A percentile compares a stretch with the other conserved stretches of the same genome.
These are phyloP conservation scores for Tephrocybe rancida DNA, from an alignment of 768 basidiomycete species.

Conservation along the genomic window DNA sequence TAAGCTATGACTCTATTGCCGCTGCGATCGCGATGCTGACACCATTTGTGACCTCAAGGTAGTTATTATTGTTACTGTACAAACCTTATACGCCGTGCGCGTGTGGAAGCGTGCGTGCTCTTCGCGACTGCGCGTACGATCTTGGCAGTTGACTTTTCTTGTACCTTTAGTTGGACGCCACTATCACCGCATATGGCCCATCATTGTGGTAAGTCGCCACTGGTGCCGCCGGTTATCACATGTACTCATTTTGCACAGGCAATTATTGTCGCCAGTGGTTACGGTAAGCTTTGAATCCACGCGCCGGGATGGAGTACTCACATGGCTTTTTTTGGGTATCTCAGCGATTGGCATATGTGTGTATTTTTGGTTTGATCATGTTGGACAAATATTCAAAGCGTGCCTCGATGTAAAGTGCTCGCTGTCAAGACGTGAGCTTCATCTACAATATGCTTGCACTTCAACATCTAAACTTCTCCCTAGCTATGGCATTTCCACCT, in stretches of 20 bases:
- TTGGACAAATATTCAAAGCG: not conserved
- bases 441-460: not conserved
- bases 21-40: not conserved
- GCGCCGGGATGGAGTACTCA: not conserved
- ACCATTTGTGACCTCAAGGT: conserved; percentile 16
- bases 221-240: not conserved
- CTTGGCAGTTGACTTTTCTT: not conserved
- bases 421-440: conserved; percentile 20
- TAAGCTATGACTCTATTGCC: conserved; percentile 2
- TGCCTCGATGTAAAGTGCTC: conserved; percentile 13
- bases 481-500: conserved; percentile 17
- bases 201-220: conserved; percentile 13
- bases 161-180: conserved; percentile 18
- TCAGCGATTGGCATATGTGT: conserved; percentile 22
- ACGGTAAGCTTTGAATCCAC: conserved; percentile 16
- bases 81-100: conserved; percentile 29
- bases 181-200: conserved; percentile 20
- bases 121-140: not conserved
- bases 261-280: not conserved
- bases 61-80: conserved; percentile 27
- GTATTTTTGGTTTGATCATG: not conserved
- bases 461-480: not conserved
- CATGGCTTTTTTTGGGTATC: not conserved
- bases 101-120: conserved; percentile 30
- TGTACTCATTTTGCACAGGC: conserved; percentile 10